phyloP scores from a whole-genome alignment of 2,329 filamentous ascomycete species.

The Nemania sp. region DNA sequence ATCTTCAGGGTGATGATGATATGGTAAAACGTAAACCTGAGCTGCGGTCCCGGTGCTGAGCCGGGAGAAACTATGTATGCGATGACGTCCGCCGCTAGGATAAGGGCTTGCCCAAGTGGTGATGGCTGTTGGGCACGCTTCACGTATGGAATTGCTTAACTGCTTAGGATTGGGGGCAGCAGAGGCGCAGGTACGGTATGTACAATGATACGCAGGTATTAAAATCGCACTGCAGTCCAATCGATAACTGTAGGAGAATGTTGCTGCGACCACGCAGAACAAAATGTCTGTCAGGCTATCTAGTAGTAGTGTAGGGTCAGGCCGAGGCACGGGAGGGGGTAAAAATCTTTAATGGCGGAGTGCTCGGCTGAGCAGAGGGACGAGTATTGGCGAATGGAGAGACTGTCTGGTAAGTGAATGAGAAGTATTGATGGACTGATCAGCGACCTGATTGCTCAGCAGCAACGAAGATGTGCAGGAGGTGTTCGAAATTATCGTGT shows the following conservation, averaged over 20 bases:
- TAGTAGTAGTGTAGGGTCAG: conserved; percentile 5
- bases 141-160: conserved; percentile 6
- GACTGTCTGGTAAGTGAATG: conserved; percentile 4
- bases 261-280: conserved; percentile 35
- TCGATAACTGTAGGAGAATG: conserved; percentile 16
- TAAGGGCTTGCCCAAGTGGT: conserved; percentile 11
- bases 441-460: conserved; percentile 7
- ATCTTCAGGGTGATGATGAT: conserved; percentile 23
- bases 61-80: conserved; percentile 3
- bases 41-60: conserved; percentile 14
- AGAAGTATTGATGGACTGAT: background rate
- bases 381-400: background rate
- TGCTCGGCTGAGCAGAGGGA: background rate
- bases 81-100: conserved; percentile 21
- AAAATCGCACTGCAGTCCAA: conserved; percentile 21
- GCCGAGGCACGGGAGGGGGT: background rate
- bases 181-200: background rate
- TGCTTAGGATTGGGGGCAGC: background rate
- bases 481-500: conserved; percentile 18
- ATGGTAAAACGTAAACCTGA: conserved; percentile 8
- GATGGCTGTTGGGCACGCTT: conserved; percentile 8
- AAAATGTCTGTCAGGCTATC: conserved; percentile 41
- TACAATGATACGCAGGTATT: conserved; percentile 8
- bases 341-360: background rate
- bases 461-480: conserved; percentile 20